Conservation (phyloP, 805 yeast genomes). For the Metschnikowia henanensis region DNA sequence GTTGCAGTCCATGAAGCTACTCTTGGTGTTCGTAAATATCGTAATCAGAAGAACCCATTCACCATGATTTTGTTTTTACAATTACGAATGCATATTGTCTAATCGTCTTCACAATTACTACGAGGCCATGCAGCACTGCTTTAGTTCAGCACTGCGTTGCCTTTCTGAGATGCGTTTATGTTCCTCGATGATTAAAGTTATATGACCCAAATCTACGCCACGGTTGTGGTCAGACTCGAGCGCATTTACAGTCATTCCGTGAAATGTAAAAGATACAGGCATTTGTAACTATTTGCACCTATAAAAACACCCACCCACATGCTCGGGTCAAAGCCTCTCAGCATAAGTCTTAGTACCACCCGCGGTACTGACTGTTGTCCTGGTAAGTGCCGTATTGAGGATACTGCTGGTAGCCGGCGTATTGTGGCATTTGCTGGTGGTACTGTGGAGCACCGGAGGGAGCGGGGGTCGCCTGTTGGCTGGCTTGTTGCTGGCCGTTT, state of each 20-base stretch:
- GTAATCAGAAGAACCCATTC: too few species aligned
- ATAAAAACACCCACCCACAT: not conserved
- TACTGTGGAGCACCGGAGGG: conserved; percentile 23
- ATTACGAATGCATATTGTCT: too few species aligned
- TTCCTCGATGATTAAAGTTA: too few species aligned
- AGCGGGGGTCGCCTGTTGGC: conserved; percentile 15
- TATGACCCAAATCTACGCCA: too few species aligned
- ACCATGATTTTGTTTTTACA: too few species aligned
- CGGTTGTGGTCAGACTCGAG: too few species aligned
- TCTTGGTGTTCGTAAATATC: too few species aligned
- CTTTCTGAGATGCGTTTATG: too few species aligned
- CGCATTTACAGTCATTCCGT: not conserved
- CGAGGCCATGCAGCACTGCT: too few species aligned
- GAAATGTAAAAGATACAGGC: not conserved
- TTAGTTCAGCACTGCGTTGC: too few species aligned
- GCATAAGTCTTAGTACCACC: conserved; percentile 41
- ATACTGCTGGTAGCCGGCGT: conserved; percentile 47
- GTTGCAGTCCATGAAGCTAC: too few species aligned
- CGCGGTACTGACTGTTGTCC: conserved; percentile 43
- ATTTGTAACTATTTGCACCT: conserved; percentile 5
- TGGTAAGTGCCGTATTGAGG: conserved; percentile 48
- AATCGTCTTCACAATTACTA: too few species aligned
- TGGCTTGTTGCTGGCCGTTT: conserved; percentile 27
- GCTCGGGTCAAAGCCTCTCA: not conserved
- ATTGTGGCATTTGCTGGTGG: conserved; percentile 43